Percentiles rank a stretch among this genome's conserved stretches.
phyloP scores from a whole-genome alignment of 495 filamentous ascomycete genomes.

The Viridothelium virens region DNA sequence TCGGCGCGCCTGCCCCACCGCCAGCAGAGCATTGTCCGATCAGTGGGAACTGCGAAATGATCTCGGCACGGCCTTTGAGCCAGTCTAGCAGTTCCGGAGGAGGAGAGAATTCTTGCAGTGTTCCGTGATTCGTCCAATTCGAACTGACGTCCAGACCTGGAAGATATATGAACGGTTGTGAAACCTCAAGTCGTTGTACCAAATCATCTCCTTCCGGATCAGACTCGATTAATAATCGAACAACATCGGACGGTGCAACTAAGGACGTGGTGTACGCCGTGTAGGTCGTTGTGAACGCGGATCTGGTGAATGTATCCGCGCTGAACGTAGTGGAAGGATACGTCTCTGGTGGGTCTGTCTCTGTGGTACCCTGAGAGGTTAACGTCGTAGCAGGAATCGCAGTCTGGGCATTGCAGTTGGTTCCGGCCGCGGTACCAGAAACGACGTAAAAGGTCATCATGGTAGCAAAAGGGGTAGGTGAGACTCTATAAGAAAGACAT shows the following conservation, averaged over 20 bases:
- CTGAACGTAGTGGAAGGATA: background rate
- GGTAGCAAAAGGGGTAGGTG: background rate
- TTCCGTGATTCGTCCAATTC: background rate
- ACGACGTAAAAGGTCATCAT: constrained; percentile 1
- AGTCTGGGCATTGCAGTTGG: background rate
- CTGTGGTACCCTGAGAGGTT: background rate
- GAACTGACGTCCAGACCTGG: background rate
- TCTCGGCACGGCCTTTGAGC: background rate
- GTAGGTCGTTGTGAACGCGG: background rate
- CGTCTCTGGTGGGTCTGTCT: background rate
- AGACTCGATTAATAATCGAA: background rate
- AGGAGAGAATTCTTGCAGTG: background rate
- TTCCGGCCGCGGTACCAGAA: background rate
- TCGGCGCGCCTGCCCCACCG: background rate
- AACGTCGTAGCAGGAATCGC: background rate
- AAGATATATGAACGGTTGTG: background rate
- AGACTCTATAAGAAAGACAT: background rate
- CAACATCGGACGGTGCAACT: background rate
- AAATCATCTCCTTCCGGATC: background rate
- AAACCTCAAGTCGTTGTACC: background rate
- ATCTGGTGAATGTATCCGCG: background rate
- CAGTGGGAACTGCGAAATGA: constrained; percentile 6
- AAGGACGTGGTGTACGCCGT: background rate
- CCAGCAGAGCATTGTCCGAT: constrained; percentile 14
- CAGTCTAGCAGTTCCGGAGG: constrained; percentile 1